phyloP scores from a whole-genome alignment of 2,329 filamentous ascomycete genomes.

The Apiospora marii region DNA sequence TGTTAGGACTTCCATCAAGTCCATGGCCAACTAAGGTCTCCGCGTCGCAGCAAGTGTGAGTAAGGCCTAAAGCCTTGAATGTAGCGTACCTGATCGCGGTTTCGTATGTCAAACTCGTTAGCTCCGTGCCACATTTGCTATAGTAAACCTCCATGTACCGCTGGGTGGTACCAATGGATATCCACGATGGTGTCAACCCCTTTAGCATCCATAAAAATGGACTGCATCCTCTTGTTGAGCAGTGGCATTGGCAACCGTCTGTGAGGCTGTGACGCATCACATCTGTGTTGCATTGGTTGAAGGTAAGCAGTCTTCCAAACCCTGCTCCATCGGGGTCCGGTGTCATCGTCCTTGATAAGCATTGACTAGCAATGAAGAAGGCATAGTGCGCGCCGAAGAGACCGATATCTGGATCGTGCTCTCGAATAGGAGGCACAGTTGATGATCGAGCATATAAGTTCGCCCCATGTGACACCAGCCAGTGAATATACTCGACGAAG shows the following conservation, averaged over 20 bases:
- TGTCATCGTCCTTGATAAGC: too few relatives aligned
- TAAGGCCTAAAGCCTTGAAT: conserved; percentile 14
- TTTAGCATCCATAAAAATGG: conserved; percentile 25
- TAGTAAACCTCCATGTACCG: not conserved
- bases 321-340: too few relatives aligned
- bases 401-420: not conserved
- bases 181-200: not conserved
- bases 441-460: not conserved
- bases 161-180: not conserved
- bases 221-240: conserved; percentile 19
- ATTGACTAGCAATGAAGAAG: not conserved
- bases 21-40: too few relatives aligned
- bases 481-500: not conserved
- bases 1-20: rapidly evolving
- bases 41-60: not conserved
- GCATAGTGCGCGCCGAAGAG: conserved; percentile 19
- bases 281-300: not conserved
- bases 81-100: conserved; percentile 21
- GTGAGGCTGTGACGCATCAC: not conserved
- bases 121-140: not conserved
- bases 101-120: not conserved
- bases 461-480: conserved; percentile 22
- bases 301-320: not conserved
- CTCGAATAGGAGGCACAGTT: not conserved
- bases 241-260: conserved; percentile 23